These are phyloP conservation scores for Fonsecaea multimorphosa DNA, from an alignment of 2,329 filamentous ascomycete species.

Conservation along the genomic window DNA sequence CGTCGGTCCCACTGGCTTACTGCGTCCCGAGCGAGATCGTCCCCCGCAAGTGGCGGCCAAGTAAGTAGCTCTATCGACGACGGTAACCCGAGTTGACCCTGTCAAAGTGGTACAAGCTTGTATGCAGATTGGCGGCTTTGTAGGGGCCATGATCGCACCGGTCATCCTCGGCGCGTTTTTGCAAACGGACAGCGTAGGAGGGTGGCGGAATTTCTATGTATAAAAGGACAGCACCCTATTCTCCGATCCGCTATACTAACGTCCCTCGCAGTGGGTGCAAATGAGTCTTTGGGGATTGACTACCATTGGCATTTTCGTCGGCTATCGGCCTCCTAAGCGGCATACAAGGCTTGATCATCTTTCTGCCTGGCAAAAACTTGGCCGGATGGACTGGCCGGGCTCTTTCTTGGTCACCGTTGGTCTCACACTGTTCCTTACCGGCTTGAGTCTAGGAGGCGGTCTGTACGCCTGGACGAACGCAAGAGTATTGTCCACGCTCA, in stretches of 20 bases:
- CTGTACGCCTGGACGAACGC: slow-evolving; percentile 27
- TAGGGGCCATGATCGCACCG: slow-evolving; percentile 15
- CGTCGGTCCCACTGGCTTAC: slow-evolving; percentile 21
- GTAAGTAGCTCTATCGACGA: slow-evolving; percentile 14
- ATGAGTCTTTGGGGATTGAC: slow-evolving; percentile 21
- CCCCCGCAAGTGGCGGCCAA: slow-evolving; percentile 28
- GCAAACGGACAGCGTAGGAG: slow-evolving; percentile 18
- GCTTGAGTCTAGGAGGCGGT: slow-evolving; percentile 27
- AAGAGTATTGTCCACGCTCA: slow-evolving; percentile 15
- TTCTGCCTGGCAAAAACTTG: slow-evolving; percentile 19
- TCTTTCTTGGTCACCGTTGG: slow-evolving; percentile 1
- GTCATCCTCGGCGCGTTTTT: slow-evolving; percentile 25
- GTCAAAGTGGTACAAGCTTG: slow-evolving; percentile 26
- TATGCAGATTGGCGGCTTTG: slow-evolving; percentile 13
- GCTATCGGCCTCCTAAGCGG: slow-evolving; percentile 27
- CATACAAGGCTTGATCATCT: slow-evolving; percentile 30
- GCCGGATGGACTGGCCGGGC: slow-evolving; percentile 24
- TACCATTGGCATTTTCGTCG: slow-evolving; percentile 18
- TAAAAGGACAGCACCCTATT: no score
- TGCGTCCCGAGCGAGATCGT: slow-evolving; percentile 26
- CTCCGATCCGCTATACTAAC: no score
- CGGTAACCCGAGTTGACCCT: no score
- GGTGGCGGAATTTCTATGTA: slow-evolving; percentile 24
- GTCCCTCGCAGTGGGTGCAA: slow-evolving; percentile 25
- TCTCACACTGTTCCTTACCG: slow-evolving; percentile 12